Base-by-base conservation (phyloP, 2,329 filamentous ascomycete genomes). In the Cercospora sp. region DNA sequence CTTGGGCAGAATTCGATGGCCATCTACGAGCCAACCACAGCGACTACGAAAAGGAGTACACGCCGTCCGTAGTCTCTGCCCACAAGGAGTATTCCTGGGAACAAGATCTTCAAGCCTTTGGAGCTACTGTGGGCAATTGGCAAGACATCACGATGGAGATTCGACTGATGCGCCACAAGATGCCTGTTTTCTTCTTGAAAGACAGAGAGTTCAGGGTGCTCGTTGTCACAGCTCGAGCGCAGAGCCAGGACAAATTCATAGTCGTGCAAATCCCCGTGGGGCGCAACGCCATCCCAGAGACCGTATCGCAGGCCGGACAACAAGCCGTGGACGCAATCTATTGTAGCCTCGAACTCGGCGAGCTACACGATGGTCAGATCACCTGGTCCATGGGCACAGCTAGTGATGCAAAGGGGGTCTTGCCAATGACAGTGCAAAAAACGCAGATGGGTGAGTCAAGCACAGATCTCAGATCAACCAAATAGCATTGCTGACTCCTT, bases 351-450 rank as follows among this genome's bases (percentile, higher is more conserved):
- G 82, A 9, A 93, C 92, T 74, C 86, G 51, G 45, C 18, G 30
- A 57, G 61, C 61, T 63, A 26, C 40, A 32, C 12, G 43, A 63
- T 34, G 61, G 61, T 7, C 76, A 79, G 5, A 83, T 91, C 58
- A 88, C 90, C 78, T 95, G 91, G 91, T 82, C 90, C 67, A 94
- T 94, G 90, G 90, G 88, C 8, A 94, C 91, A 9, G 86, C 89
- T 10, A 90, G 88, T 68, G 87, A 94, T 77, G 91, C 91, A 0
- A 84, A 84, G 64, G 91, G 91, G 0, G 78, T 85, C 30, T 74
- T 94, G 66, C 91, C 91, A 0, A 82, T 85, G 76, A 88, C 84
- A 82, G 77, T 90, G 72, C 91, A 93, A 82, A 88, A 87, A 69
- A 74, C 86, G 76, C 87, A 85, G 3, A 82, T 91, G 62, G 49